phyloP scores from a whole-genome alignment of 2,329 filamentous ascomycete species.

The Xylariaceae sp. region DNA sequence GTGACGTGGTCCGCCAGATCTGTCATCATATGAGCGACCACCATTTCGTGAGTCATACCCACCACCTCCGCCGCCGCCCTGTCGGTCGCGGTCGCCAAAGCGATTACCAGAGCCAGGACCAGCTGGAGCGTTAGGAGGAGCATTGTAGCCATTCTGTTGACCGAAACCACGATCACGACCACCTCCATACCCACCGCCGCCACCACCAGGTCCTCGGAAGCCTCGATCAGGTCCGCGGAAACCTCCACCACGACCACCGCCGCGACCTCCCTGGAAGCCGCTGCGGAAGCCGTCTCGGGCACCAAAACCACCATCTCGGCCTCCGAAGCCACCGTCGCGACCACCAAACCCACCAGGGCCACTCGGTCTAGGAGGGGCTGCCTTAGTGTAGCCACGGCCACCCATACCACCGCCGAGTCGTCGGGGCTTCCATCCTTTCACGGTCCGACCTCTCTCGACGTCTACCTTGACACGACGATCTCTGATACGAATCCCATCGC shows the following conservation, averaged over 20 bases:
- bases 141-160: slow-evolving; percentile 45
- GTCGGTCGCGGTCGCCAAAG: slow-evolving; percentile 32
- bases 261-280: slow-evolving; percentile 48
- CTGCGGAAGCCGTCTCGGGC: slow-evolving; percentile 55
- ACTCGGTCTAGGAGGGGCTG: slow-evolving; percentile 65
- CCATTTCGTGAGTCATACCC: slow-evolving; percentile 53
- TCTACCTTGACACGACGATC: slow-evolving; percentile 90
- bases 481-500: slow-evolving; percentile 87
- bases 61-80: slow-evolving; percentile 46
- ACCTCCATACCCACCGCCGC: slow-evolving; percentile 48
- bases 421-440: slow-evolving; percentile 88
- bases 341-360: slow-evolving; percentile 59
- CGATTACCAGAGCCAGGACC: slow-evolving; percentile 48
- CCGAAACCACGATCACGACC: slow-evolving; percentile 44
- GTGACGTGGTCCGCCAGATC: slow-evolving; percentile 41
- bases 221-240: slow-evolving; percentile 34
- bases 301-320: slow-evolving; percentile 48
- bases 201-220: slow-evolving; percentile 37
- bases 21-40: slow-evolving; percentile 59
- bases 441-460: slow-evolving; percentile 91
- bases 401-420: slow-evolving; percentile 89
- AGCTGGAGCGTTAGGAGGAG: slow-evolving; percentile 58
- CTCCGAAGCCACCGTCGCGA: slow-evolving; percentile 51
- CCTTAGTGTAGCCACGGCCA: slow-evolving; percentile 88
- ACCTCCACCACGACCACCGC: slow-evolving; percentile 38